Percentiles rank a stretch among this genome's conserved stretches.
Conservation (phyloP, 176 grass and related monocot genomes). For the Bonia amplexicaulis region DNA sequence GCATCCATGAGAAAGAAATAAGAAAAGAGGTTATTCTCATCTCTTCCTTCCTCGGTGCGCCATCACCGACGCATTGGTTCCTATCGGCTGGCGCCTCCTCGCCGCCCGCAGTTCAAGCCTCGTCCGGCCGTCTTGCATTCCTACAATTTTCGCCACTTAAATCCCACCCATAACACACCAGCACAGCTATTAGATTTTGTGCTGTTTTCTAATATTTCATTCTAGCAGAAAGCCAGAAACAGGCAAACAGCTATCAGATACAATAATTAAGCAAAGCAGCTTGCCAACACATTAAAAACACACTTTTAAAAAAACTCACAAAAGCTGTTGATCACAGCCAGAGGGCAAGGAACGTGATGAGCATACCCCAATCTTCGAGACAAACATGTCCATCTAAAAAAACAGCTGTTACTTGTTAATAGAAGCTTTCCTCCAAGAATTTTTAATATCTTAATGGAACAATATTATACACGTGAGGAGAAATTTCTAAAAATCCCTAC, state of each 20-base stretch:
- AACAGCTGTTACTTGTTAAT: not conserved
- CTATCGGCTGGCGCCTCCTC: too few relatives aligned
- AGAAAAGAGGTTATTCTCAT: too few relatives aligned
- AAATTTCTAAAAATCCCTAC: not conserved
- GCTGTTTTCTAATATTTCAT: not conserved
- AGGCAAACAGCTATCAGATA: conserved; percentile 24
- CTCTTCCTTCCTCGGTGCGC: too few relatives aligned
- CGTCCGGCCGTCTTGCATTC: too few relatives aligned
- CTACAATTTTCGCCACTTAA: too few relatives aligned
- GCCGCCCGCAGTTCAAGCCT: too few relatives aligned
- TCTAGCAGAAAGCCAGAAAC: conserved; percentile 29
- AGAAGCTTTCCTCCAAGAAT: not conserved
- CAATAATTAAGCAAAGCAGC: conserved; percentile 15
- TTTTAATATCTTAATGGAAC: not conserved
- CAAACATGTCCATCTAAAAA: conserved; percentile 13
- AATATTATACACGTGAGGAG: not conserved
- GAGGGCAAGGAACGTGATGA: conserved; percentile 29
- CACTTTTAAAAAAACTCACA: not conserved
- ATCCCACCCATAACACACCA: not conserved
- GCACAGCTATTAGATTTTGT: conserved; percentile 16
- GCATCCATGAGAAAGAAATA: too few relatives aligned
- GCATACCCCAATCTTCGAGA: conserved; percentile 16
- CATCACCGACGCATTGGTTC: too few relatives aligned
- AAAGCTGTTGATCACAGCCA: conserved; percentile 34
- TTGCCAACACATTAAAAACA: conserved; percentile 12